Base-by-base conservation (phyloP, 768 basidiomycete genomes). In the Asterophora parasitica region DNA sequence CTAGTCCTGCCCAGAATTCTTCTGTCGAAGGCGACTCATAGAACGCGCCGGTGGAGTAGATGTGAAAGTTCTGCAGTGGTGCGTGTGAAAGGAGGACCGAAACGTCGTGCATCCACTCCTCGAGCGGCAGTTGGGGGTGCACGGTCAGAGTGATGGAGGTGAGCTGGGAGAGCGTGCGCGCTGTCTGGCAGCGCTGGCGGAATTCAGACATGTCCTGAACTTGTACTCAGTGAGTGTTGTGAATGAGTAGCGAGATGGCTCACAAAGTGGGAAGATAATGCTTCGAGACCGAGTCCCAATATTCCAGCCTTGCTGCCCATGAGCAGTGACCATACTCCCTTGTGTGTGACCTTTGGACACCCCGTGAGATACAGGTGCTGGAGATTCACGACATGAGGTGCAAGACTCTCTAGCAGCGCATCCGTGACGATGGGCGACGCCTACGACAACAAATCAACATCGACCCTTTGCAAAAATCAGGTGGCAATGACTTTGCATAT, bases 281-380 rank as follows among this genome's bases (percentile, higher is more conserved):
- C 76, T 59, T 91, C 85, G 8, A 92, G 65, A 7, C 76, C 74
- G 4, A 90, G 67, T 1, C 68, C 70, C 4, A 71, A 42, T 7
- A 91, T 68, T 2, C 83, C 80, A 4, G 38, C 61, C 32, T 54
- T 50, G 46, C 72, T 83, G 16, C 61, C 49, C 3, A 70, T 68
- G 1, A 85, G 56, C 11, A 88, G 51, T 2, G 75, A 67, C 59
- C 66, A 73, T 1, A 88, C 63, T 1, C 87, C 84, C 7, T 51
- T 51, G 42, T 88, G 75, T 0, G 83, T 85, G 19, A 89, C 78
- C 56, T 75, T 85, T 2, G 75, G 71, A 59, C 88, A 91, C 15
- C 88, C 88, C 1, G 77, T 73, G 10, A 92, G 63, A 44, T 76
- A 70, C 3, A 91, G 56, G 33, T 79, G 71, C 36, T 82, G 76